These are phyloP conservation scores for Puccinia hordei DNA, from an alignment of 1,284 basidiomycete species.

Conservation along the genomic window DNA sequence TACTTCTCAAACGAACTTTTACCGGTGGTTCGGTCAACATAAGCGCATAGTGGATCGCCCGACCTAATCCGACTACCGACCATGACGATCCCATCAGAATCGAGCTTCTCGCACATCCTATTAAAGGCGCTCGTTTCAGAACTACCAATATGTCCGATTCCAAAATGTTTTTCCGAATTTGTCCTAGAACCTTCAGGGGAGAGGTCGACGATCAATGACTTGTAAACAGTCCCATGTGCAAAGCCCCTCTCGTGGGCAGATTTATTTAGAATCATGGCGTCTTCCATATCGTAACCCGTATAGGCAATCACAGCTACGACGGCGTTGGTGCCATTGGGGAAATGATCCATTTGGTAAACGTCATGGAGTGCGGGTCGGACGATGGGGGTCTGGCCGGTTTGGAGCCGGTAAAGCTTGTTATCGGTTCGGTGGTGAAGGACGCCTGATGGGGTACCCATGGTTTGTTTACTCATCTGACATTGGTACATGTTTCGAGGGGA, in stretches of 20 bases:
- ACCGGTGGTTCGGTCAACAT: slow-evolving; percentile 81
- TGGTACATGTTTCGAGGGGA: slow-evolving; percentile 67
- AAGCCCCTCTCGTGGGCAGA: slow-evolving; percentile 98
- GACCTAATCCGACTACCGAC: slow-evolving; percentile 72
- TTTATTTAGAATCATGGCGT: slow-evolving; percentile 99
- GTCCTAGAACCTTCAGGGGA: slow-evolving; percentile 60
- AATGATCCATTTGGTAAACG: slow-evolving; percentile 97
- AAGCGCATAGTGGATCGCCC: slow-evolving; percentile 79
- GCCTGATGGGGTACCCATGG: slow-evolving; percentile 97
- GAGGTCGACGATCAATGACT: slow-evolving; percentile 88
- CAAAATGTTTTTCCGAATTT: slow-evolving; percentile 72
- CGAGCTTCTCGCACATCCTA: slow-evolving; percentile 68
- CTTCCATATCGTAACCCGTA: slow-evolving; percentile 99
- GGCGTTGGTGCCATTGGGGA: slow-evolving; percentile 97
- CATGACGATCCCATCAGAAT: slow-evolving; percentile 80
- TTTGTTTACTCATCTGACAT: slow-evolving; percentile 97
- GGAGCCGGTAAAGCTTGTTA: slow-evolving; percentile 96
- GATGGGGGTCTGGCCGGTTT: slow-evolving; percentile 91
- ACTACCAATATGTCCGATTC: slow-evolving; percentile 72
- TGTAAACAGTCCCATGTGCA: slow-evolving; percentile 95
- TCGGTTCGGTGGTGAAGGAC: slow-evolving; percentile 88
- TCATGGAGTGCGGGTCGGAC: slow-evolving; percentile 90
- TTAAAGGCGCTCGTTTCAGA: slow-evolving; percentile 60
- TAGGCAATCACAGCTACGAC: slow-evolving; percentile 99
- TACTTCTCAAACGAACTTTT: slow-evolving; percentile 88